Percentiles rank a stretch among this genome's conserved stretches.
phyloP scores from a whole-genome alignment of 495 filamentous ascomycete genomes.

The Penicillium daleae region DNA sequence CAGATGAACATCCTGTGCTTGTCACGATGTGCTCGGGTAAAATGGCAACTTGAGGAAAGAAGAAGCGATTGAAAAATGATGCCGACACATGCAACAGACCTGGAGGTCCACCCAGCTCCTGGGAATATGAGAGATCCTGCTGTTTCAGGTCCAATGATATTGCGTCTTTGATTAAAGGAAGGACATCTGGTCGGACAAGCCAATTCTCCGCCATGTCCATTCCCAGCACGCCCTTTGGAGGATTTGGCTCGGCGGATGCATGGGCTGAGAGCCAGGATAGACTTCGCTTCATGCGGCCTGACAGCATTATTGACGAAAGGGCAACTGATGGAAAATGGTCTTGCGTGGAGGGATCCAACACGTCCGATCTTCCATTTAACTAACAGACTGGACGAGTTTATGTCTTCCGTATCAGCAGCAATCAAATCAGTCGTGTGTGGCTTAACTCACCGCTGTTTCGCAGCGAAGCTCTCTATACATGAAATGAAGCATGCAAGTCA shows the following conservation, averaged over 20 bases:
- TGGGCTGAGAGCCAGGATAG: slow-evolving; percentile 1
- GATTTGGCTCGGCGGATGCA: background rate
- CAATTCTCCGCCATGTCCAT: background rate
- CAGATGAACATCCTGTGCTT: background rate
- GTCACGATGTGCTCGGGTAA: background rate
- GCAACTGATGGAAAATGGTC: background rate
- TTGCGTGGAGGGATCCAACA: background rate
- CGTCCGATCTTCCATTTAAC: background rate
- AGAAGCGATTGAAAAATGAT: slow-evolving; percentile 4
- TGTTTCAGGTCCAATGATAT: background rate
- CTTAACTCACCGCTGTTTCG: background rate
- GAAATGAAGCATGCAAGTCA: background rate
- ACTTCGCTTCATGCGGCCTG: background rate
- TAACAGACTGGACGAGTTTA: background rate
- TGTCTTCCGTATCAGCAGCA: background rate
- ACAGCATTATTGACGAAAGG: background rate
- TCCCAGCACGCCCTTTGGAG: background rate
- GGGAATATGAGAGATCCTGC: background rate
- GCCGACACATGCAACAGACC: background rate
- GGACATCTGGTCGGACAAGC: background rate
- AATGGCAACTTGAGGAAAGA: background rate
- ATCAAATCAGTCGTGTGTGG: background rate
- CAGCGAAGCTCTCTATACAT: background rate
- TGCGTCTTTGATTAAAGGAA: background rate
- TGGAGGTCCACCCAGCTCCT: background rate